Conservation (phyloP, 176 grass and related monocot species). For the Paspalum vaginatum region DNA sequence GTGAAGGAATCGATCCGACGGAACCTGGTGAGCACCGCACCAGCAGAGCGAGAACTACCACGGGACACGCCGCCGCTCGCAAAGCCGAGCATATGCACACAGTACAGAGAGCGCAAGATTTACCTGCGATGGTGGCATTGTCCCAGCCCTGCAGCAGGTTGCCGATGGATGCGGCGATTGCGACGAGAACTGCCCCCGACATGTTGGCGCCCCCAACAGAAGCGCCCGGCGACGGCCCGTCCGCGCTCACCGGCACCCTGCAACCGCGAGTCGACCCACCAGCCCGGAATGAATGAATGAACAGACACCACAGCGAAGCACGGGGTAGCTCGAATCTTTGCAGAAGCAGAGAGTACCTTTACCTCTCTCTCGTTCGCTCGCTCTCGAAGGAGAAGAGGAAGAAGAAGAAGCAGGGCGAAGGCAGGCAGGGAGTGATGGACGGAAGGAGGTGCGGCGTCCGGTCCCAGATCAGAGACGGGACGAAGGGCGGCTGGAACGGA, state of each 20-base stretch:
- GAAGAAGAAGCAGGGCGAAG: neutral
- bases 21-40: neutral
- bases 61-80: no score
- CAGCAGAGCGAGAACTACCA: no score
- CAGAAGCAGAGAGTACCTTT: slow-evolving; percentile 12
- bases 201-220: slow-evolving; percentile 30
- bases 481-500: slow-evolving; percentile 20
- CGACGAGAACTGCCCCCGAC: slow-evolving; percentile 64
- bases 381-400: neutral
- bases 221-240: neutral
- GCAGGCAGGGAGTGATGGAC: neutral
- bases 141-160: slow-evolving; percentile 87
- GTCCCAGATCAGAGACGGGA: slow-evolving; percentile 33
- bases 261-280: neutral
- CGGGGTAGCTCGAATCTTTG: neutral
- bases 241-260: slow-evolving; percentile 1
- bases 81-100: no score
- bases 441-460: neutral
- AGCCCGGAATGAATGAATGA: slow-evolving; percentile 17
- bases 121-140: slow-evolving; percentile 88
- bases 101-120: neutral
- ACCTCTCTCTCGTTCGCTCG: neutral
- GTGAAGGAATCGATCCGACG: slow-evolving; percentile 1
- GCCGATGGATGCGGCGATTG: slow-evolving; percentile 74
- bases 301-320: neutral